These are phyloP conservation scores for Xylaria scruposa DNA, from an alignment of 495 filamentous ascomycete genomes.

Conservation along the genomic window DNA sequence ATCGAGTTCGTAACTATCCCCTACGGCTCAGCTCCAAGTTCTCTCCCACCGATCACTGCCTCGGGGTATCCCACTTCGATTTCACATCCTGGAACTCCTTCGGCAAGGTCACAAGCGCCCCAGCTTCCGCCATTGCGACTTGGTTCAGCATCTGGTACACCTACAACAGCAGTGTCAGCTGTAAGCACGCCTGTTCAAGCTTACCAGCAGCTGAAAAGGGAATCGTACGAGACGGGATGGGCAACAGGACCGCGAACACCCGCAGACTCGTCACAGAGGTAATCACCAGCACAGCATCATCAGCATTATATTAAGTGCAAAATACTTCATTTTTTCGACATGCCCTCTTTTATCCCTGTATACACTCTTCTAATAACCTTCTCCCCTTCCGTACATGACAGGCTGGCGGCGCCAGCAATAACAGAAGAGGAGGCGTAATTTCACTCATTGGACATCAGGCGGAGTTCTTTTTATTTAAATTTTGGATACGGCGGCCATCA, in stretches of 20 bases:
- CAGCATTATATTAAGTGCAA: neutral
- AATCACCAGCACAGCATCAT: neutral
- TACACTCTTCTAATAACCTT: conserved; percentile 9
- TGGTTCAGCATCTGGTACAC: conserved; percentile 44
- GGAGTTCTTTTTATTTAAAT: conserved; percentile 17
- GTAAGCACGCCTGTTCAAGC: conserved; percentile 37
- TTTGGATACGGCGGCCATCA: conserved; percentile 12
- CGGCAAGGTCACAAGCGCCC: conserved; percentile 44
- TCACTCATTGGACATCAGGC: conserved; percentile 10
- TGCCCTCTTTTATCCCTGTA: neutral
- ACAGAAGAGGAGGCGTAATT: neutral
- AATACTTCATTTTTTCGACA: conserved; percentile 8
- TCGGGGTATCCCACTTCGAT: conserved; percentile 41
- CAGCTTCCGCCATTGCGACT: conserved; percentile 54
- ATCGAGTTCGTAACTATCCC: conserved; percentile 46
- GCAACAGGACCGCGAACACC: conserved; percentile 46
- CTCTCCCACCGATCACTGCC: conserved; percentile 47
- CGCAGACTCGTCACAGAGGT: conserved; percentile 31
- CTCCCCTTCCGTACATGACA: neutral
- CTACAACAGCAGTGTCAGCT: conserved; percentile 36
- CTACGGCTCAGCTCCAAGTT: conserved; percentile 42
- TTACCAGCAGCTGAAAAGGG: conserved; percentile 41
- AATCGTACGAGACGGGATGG: conserved; percentile 54
- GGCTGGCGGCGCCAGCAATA: conserved; percentile 10
- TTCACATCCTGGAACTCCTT: conserved; percentile 50